Percentiles rank a stretch among this genome's conserved stretches.
phyloP scores from a whole-genome alignment of 345 rosid genomes.

The Populus simonii region DNA sequence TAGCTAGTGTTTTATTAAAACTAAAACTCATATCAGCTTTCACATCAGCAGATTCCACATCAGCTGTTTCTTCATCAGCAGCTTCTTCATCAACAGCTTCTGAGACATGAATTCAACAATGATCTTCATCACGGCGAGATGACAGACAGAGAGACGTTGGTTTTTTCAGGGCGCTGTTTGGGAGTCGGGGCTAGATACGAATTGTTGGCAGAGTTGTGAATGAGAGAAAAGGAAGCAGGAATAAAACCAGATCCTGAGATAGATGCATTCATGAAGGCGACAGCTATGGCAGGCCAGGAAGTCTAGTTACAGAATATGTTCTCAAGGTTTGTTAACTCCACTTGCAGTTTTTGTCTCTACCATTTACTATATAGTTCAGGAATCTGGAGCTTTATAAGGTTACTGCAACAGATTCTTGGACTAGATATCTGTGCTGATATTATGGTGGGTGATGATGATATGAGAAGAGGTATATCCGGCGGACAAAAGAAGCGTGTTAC shows the following conservation, averaged over 20 bases:
- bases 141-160: conserved; percentile 59
- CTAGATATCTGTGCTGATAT: conserved; percentile 54
- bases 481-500: conserved; percentile 65
- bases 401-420: conserved; percentile 45
- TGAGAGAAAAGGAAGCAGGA: conserved; percentile 49
- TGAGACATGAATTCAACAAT: no score
- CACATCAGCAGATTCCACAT: no score
- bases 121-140: conserved; percentile 62
- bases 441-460: conserved; percentile 51
- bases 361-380: not conserved
- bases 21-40: no score
- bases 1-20: no score
- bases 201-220: conserved; percentile 42
- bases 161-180: conserved; percentile 57
- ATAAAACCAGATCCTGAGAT: conserved; percentile 57
- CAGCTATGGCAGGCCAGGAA: conserved; percentile 41
- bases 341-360: not conserved
- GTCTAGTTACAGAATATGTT: conserved; percentile 49
- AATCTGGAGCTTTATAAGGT: not conserved
- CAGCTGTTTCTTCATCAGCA: no score
- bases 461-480: conserved; percentile 66
- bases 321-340: conserved; percentile 45
- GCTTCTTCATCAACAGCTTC: no score
- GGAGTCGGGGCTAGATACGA: conserved; percentile 52
- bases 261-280: conserved; percentile 71